Conservation (phyloP, 2,329 filamentous ascomycete genomes). For the Clarireedia sp. region DNA sequence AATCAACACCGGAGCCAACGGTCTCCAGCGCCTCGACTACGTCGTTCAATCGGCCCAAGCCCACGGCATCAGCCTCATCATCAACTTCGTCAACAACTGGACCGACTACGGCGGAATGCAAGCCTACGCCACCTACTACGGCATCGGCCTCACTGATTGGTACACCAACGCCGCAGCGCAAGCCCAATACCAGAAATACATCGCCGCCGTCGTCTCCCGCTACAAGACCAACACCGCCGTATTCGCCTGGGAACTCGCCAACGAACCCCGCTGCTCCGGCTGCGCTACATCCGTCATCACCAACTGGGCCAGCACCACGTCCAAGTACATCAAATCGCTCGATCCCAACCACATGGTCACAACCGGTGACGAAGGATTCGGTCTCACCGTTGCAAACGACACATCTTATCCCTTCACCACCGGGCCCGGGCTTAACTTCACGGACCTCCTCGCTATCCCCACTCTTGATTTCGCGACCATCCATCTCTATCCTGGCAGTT, state of each 20-base stretch:
- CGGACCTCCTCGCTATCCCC: constrained; percentile 36
- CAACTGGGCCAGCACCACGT: constrained; percentile 50
- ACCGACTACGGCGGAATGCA: constrained; percentile 58
- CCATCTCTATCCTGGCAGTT: constrained; percentile 42
- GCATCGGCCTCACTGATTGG: constrained; percentile 40
- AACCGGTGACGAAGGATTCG: constrained; percentile 56
- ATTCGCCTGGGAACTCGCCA: constrained; percentile 62
- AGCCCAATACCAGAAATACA: constrained; percentile 50
- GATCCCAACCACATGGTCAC: constrained; percentile 55
- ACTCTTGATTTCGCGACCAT: constrained; percentile 44
- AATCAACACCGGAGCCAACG: constrained; percentile 57
- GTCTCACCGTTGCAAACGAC: constrained; percentile 29
- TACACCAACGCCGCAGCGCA: constrained; percentile 48
- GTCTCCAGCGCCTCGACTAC: constrained; percentile 56
- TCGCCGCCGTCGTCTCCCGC: constrained; percentile 49
- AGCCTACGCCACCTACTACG: constrained; percentile 49
- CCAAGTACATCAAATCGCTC: constrained; percentile 55
- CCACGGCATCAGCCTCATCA: constrained; percentile 54
- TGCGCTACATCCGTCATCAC: constrained; percentile 51
- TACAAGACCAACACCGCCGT: constrained; percentile 53
- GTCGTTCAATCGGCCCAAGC: constrained; percentile 53
- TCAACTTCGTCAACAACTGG: constrained; percentile 64
- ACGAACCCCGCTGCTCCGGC: constrained; percentile 58
- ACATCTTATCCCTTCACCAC: constrained; percentile 36
- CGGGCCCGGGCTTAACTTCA: constrained; percentile 39